Evolutionary conservation across 306 rosid species (phyloP), one percentile per base, ranked within the genome.

Genomic region (Quillaja saponaria): DNA sequence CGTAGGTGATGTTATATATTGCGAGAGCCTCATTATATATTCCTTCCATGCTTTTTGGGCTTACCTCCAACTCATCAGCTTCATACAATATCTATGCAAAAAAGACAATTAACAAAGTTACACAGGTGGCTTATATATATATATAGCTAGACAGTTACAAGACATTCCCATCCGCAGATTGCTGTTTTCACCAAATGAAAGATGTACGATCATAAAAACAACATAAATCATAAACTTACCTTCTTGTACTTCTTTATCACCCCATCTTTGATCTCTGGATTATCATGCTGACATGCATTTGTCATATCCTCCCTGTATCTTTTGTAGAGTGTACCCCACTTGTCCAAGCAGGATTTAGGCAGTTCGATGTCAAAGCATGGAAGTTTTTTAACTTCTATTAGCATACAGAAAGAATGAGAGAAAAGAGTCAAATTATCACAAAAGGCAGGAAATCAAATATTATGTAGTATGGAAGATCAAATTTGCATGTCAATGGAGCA

Each of bases 11-110:
- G 1, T 60, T 65, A 79, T 90, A 90, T 52, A 87, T 46, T 3
- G 85, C 92, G 55, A 80, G 66, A 15, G 95, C 90, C 68, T 87
- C 95, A 0, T 50, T 18, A 18, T 58, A 71, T 25, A 90, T 72
- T 10, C 84, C 87, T 37, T 66, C 65, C 3, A 58, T 42, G 7
- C 31, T 58, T 82, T 64, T 76, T 4, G 57, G 47, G 62, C 82
- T 60, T 6, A 73, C 74, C 55, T 84, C 83, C 39, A 76, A 50
- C n/a, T 68, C 79, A 10, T 58, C 64, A 7, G 78, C 83, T 6
- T 37, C 40, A 37, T 37, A 37, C 10, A 37, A 37, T 37, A 37
- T 6, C 10, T 37, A 10, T 37, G 40, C 6, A 6, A 37, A 37
- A 37, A 37, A 37, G 7, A 5, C 40, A 37, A 6, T 5, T 37